phyloP scores from a whole-genome alignment of 169 alveolate genomes.

The Plasmodium coatneyi region DNA sequence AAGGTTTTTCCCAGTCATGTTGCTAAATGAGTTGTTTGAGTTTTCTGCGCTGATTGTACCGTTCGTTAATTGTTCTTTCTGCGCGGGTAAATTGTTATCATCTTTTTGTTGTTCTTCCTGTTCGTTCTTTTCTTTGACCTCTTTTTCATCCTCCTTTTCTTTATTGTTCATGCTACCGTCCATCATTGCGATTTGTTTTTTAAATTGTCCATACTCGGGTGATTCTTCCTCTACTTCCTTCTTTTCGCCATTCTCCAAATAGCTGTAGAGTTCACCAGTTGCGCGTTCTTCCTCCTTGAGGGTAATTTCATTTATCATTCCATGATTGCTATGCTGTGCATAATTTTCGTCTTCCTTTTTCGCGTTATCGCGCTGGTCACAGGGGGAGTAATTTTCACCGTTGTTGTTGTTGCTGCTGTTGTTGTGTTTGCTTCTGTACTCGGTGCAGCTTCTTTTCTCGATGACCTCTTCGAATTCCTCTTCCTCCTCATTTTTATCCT shows the following conservation, averaged over 20 bases:
- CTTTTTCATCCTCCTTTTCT: neutral
- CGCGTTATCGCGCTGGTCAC: neutral
- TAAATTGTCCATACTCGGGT: neutral
- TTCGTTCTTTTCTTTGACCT: neutral
- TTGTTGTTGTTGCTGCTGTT: neutral
- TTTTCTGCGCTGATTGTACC: neutral
- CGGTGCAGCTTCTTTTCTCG: conserved; percentile 1
- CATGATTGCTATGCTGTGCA: neutral
- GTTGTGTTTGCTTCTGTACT: conserved; percentile 10
- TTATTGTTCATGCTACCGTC: neutral
- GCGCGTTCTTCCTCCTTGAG: neutral
- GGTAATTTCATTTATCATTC: neutral
- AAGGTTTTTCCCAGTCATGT: conserved; percentile 14
- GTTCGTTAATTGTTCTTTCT: neutral
- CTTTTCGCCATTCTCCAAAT: neutral
- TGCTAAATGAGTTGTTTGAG: neutral
- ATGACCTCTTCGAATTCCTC: conserved; percentile 19
- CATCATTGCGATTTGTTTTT: conserved; percentile 4
- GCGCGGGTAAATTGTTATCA: neutral
- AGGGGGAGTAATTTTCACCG: neutral
- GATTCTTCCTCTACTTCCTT: conserved; percentile 1
- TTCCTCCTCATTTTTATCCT: neutral
- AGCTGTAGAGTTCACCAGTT: neutral
- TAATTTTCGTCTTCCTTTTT: neutral
- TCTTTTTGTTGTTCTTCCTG: neutral